Conservation (phyloP, 192 early-diverging fungal genomes). For the Coemansia sp. region DNA sequence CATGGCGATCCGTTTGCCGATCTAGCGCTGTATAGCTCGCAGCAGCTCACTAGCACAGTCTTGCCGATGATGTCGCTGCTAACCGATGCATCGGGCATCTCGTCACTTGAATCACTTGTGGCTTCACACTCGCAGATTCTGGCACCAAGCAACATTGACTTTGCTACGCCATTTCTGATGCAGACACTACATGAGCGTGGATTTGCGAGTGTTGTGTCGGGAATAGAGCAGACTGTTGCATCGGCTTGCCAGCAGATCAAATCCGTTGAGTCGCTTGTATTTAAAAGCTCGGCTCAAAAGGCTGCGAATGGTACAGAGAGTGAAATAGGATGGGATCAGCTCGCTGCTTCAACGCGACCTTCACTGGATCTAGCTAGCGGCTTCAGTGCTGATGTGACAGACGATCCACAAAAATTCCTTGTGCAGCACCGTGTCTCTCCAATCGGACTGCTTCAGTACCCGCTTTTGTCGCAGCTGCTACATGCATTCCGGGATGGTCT, state of each 20-base stretch:
- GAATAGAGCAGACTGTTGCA: constrained; percentile 22
- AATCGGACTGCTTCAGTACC: constrained; percentile 46
- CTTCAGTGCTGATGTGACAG: background rate
- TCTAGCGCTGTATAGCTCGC: constrained; percentile 29
- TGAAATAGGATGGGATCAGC: constrained; percentile 27
- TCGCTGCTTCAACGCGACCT: constrained; percentile 34
- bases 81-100: constrained; percentile 35
- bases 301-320: background rate
- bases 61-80: constrained; percentile 27
- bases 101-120: constrained; percentile 24
- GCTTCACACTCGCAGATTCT: constrained; percentile 21
- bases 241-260: constrained; percentile 13
- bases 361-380: constrained; percentile 15
- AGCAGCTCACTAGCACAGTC: constrained; percentile 17
- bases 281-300: background rate
- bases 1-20: constrained; percentile 26
- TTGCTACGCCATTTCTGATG: constrained; percentile 23
- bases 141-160: constrained; percentile 24
- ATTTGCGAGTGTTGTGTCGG: constrained; percentile 37
- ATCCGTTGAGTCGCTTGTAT: background rate
- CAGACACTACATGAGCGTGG: constrained; percentile 35
- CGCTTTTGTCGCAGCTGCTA: constrained; percentile 36
- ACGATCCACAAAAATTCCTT: constrained; percentile 19
- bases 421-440: constrained; percentile 37
- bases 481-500: constrained; percentile 43